phyloP scores from a whole-genome alignment of 192 early-diverging fungal genomes.

The Nowakowskiella sp. region DNA sequence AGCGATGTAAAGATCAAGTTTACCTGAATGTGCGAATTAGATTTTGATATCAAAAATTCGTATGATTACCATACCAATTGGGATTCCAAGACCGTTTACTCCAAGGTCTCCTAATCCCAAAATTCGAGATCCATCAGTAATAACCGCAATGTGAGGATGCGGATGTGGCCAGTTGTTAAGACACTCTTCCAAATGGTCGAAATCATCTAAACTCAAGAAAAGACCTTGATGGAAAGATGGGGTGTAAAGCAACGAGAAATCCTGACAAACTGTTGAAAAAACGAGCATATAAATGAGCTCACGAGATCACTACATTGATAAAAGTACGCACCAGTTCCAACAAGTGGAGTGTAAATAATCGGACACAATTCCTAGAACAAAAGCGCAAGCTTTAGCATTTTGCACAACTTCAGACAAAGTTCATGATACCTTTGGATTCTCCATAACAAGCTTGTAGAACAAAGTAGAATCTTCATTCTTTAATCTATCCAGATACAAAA shows the following conservation, averaged over 20 bases:
- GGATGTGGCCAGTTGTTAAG: conserved; percentile 70
- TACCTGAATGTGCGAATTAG: background rate
- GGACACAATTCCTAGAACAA: conserved; percentile 15
- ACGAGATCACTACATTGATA: conserved; percentile 50
- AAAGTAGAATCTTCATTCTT: conserved; percentile 68
- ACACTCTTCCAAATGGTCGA: conserved; percentile 65
- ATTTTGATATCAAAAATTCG: conserved; percentile 65
- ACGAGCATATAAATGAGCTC: conserved; percentile 79
- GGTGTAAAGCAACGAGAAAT: conserved; percentile 84
- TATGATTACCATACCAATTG: conserved; percentile 89
- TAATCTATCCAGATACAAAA: conserved; percentile 77
- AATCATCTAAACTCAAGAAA: conserved; percentile 70
- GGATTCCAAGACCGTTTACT: conserved; percentile 92
- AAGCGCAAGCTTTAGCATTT: background rate
- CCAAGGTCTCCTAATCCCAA: conserved; percentile 92
- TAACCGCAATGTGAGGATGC: conserved; percentile 76
- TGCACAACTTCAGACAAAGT: background rate
- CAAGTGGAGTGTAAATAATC: conserved; percentile 40
- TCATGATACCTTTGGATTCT: conserved; percentile 61
- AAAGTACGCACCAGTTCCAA: conserved; percentile 16
- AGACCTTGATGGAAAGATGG: conserved; percentile 74
- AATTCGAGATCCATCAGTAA: conserved; percentile 91
- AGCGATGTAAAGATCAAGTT: no score
- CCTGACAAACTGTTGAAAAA: conserved; percentile 76
- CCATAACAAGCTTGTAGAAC: conserved; percentile 73